Conservation (phyloP, 2,329 filamentous ascomycete genomes). For the Fusarium sublunatum region DNA sequence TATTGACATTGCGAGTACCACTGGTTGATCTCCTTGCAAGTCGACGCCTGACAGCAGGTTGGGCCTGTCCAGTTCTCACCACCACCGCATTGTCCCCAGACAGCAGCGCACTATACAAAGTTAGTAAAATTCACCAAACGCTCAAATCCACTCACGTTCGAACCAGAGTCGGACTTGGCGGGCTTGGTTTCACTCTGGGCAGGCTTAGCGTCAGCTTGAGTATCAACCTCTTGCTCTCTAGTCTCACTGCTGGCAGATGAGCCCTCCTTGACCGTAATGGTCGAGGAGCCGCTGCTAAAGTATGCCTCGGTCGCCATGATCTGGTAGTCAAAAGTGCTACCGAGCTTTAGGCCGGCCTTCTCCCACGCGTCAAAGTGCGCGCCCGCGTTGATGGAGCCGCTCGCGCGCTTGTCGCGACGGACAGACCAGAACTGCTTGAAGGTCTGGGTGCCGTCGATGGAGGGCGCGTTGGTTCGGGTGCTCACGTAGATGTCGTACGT, state of each 20-base stretch:
- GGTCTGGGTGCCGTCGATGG: conserved; percentile 60
- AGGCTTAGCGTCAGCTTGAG: conserved; percentile 13
- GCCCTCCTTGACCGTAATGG: conserved; percentile 56
- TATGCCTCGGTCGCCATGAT: conserved; percentile 67
- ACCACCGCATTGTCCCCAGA: conserved; percentile 41
- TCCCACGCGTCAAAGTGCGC: conserved; percentile 67
- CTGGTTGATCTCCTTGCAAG: conserved; percentile 37
- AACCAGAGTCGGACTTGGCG: not conserved
- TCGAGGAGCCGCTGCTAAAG: conserved; percentile 59
- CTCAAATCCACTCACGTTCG: conserved; percentile 15
- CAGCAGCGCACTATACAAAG: conserved; percentile 31
- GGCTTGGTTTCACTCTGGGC: conserved; percentile 19
- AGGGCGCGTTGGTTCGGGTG: conserved; percentile 56
- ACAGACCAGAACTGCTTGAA: conserved; percentile 67
- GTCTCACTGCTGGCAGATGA: conserved; percentile 15
- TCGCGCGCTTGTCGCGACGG: conserved; percentile 59
- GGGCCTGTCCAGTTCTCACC: conserved; percentile 42
- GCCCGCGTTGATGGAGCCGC: conserved; percentile 61
- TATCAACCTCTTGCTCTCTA: conserved; percentile 13
- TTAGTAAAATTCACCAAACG: not conserved
- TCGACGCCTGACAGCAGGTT: conserved; percentile 41
- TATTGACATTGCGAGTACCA: conserved; percentile 44
- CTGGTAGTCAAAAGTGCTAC: conserved; percentile 61
- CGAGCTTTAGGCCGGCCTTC: conserved; percentile 60
- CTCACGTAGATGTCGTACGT: conserved; percentile 54